Base-by-base conservation (phyloP, 345 rosid genomes). In the Citrus unshiu region DNA sequence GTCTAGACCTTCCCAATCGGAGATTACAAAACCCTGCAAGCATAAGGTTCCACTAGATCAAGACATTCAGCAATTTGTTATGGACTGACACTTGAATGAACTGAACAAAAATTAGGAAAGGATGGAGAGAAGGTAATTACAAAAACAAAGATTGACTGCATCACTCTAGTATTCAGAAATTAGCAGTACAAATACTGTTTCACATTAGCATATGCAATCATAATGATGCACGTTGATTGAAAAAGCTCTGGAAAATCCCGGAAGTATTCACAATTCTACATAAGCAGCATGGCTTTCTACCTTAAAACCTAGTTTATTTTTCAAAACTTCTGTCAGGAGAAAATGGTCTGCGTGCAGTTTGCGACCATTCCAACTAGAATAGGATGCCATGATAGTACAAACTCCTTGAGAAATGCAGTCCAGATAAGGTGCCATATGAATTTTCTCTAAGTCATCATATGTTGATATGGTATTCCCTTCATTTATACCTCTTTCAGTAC, bases 1-100 rank as follows among this genome's bases (percentile, higher is more conserved):
- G 79, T 93, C 90, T 70, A 93, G 79, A 82, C 74, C 98, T 89
- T 90, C 93, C 95, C 95, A 95, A 82, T 95, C 98, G 22, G 98
- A 92, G 59, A 93, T 83, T 73, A 93, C 61, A 82, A 91, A 81
- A 27, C 98, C 98, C 98, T 95, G 92, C 84, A 79, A 65, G 71
- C 66, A 83, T 59, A 81, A 78, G 35, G 40, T 65, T 78, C 49
- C 49, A 39, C 34, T 66, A 62, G 60, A 75, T 54, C 51, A 67
- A 68, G 27, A 8, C 57, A 37, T 10, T 13, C 25, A 14, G 66
- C 37, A 67, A 77, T 60, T 56, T 67, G n/a, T 27, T 30, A 13
- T 68, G 43, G 27, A 35, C 10, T 27, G 3, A 18, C 62, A 8
- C 39, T 76, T 43, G 5, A 30, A 70, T 35, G 56, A 71, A 71